phyloP scores from a whole-genome alignment of 163 green algal genomes.

The Chloromonas sp. region DNA sequence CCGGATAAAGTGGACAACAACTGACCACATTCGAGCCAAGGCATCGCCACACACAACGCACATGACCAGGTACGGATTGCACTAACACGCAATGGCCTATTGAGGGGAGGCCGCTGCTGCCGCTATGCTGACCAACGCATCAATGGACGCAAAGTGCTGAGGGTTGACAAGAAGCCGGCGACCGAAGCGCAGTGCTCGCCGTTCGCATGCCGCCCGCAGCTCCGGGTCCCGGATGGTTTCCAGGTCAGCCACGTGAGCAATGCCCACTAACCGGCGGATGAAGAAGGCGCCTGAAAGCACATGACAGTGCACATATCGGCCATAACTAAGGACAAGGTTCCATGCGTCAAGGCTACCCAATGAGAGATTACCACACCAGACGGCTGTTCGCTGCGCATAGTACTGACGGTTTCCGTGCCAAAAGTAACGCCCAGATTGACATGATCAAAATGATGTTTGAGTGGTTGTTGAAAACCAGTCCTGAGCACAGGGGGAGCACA shows the following conservation, averaged over 20 bases:
- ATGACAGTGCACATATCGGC: neutral
- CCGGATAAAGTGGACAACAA: no score
- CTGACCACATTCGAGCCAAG: no score
- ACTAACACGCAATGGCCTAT: no score
- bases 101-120: neutral
- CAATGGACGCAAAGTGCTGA: neutral
- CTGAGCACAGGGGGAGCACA: no score
- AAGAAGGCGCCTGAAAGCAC: conserved; percentile 65
- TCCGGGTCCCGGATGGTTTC: conserved; percentile 74
- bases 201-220: conserved; percentile 66
- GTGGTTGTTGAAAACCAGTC: no score
- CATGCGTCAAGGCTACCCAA: neutral
- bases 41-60: no score
- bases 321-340: neutral
- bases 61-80: no score
- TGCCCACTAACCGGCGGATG: conserved; percentile 85
- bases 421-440: neutral
- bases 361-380: neutral
- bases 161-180: conserved; percentile 50
- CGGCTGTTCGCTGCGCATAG: neutral
- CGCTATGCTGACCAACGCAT: neutral
- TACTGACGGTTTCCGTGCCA: no score
- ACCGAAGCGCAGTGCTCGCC: conserved; percentile 67
- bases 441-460: neutral
- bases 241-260: conserved; percentile 91